Evolutionary conservation across 306 rosid genomes (phyloP).

Genomic region (Rosa multiflora): DNA sequence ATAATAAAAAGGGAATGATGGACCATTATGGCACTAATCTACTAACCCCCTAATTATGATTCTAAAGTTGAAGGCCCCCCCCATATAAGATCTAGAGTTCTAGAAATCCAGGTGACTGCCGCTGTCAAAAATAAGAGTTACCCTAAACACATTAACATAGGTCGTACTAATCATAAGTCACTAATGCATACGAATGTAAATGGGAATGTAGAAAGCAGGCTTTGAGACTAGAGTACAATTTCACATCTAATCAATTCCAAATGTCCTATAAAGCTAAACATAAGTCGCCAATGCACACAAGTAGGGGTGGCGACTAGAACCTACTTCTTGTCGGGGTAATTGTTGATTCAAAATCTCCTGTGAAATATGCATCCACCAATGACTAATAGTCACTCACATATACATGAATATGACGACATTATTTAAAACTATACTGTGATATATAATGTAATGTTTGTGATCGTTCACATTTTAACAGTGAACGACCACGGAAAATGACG

Average conservation of each 20-base stretch:
- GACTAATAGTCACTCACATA: not conserved
- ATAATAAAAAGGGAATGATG: not conserved
- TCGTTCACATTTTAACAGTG: not conserved
- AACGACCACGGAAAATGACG: not conserved
- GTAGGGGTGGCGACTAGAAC: too few relatives aligned
- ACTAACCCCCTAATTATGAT: not conserved
- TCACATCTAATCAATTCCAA: not conserved
- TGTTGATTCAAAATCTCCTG: too few relatives aligned
- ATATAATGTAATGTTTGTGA: too few relatives aligned
- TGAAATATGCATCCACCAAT: too few relatives aligned
- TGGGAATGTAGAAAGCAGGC: not conserved
- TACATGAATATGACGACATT: too few relatives aligned
- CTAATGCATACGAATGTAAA: not conserved
- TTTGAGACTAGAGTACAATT: not conserved
- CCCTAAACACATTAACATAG: not conserved
- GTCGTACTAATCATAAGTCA: not conserved
- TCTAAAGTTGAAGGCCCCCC: not conserved
- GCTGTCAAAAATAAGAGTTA: not conserved
- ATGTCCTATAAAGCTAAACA: not conserved
- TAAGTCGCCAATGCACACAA: not conserved
- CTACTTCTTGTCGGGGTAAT: not conserved
- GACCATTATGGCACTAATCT: not conserved
- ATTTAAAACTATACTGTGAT: too few relatives aligned
- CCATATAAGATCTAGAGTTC: not conserved
- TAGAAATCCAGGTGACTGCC: not conserved